These are phyloP conservation scores for Fusarium cyanostomum DNA, from an alignment of 2,329 filamentous ascomycete species.

Conservation along the genomic window DNA sequence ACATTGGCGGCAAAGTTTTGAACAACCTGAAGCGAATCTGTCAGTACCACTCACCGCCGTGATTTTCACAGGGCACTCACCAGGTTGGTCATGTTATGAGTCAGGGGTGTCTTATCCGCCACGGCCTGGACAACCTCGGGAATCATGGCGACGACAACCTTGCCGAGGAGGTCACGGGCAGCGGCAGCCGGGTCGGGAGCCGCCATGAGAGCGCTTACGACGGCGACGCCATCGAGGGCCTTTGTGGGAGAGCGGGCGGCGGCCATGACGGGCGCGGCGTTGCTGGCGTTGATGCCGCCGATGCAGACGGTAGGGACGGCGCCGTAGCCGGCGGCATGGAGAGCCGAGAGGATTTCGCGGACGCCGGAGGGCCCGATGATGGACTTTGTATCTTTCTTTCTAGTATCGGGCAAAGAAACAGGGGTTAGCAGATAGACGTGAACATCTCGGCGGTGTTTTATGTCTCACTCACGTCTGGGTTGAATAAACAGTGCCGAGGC, in stretches of 20 bases:
- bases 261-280: conserved; percentile 77
- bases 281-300: conserved; percentile 83
- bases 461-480: conserved; percentile 73
- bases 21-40: conserved; percentile 64
- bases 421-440: background rate
- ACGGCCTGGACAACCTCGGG: conserved; percentile 67
- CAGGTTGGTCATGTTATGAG: conserved; percentile 97
- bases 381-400: conserved; percentile 84
- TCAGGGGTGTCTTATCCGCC: conserved; percentile 72
- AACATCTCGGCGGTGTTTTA: too few relatives aligned
- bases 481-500: conserved; percentile 88
- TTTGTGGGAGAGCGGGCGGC: conserved; percentile 68
- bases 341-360: conserved; percentile 61
- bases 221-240: conserved; percentile 79
- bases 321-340: conserved; percentile 59
- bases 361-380: conserved; percentile 67
- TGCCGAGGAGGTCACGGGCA: conserved; percentile 63
- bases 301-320: conserved; percentile 79
- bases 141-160: conserved; percentile 59
- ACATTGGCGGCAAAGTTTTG: conserved; percentile 96
- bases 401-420: conserved; percentile 45
- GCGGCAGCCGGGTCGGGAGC: conserved; percentile 72
- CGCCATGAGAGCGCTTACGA: conserved; percentile 89
- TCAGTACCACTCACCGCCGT: background rate
- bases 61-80: conserved; percentile 49